These are phyloP conservation scores for Pyrenophora graminea DNA, from an alignment of 2,329 filamentous ascomycete species.

Conservation along the genomic window DNA sequence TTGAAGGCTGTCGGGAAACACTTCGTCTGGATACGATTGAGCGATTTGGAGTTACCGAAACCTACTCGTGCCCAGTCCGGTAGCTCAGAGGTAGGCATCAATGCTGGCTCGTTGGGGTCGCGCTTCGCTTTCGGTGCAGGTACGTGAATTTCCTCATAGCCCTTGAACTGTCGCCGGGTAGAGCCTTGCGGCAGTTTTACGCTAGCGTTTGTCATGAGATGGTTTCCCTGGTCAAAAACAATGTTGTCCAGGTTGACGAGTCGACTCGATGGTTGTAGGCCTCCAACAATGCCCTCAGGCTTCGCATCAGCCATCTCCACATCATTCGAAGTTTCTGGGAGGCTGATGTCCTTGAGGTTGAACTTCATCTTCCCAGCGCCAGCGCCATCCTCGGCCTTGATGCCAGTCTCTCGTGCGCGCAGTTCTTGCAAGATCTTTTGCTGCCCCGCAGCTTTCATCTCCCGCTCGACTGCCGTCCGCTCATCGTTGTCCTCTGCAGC, in stretches of 20 bases:
- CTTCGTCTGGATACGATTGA: conserved; percentile 95
- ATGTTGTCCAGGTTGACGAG: conserved; percentile 94
- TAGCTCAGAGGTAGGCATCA: conserved; percentile 83
- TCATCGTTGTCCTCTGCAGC: conserved; percentile 77
- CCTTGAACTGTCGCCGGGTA: conserved; percentile 93
- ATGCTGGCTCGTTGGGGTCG: conserved; percentile 73
- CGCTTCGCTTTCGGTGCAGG: conserved; percentile 86
- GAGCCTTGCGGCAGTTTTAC: conserved; percentile 92
- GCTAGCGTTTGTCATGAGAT: conserved; percentile 98
- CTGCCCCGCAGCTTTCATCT: conserved; percentile 89
- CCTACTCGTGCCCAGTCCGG: conserved; percentile 89
- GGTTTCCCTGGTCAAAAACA: conserved; percentile 96
- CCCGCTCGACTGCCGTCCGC: conserved; percentile 76
- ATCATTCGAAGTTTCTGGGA: conserved; percentile 62
- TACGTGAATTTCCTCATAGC: conserved; percentile 98
- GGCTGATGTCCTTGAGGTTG: conserved; percentile 83
- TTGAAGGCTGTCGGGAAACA: conserved; percentile 90
- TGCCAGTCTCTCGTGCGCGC: conserved; percentile 68
- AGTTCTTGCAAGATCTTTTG: conserved; percentile 87
- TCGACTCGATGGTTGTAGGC: conserved; percentile 84
- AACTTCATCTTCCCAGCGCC: conserved; percentile 80
- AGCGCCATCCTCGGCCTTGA: conserved; percentile 58
- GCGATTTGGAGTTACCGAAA: conserved; percentile 81
- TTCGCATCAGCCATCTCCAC: conserved; percentile 47
- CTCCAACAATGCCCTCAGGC: conserved; percentile 67